Percentiles rank a stretch among this genome's conserved stretches.
These are phyloP conservation scores for Tetrahymena elliotti DNA, from an alignment of 73 alveolate species.

Conservation along the genomic window DNA sequence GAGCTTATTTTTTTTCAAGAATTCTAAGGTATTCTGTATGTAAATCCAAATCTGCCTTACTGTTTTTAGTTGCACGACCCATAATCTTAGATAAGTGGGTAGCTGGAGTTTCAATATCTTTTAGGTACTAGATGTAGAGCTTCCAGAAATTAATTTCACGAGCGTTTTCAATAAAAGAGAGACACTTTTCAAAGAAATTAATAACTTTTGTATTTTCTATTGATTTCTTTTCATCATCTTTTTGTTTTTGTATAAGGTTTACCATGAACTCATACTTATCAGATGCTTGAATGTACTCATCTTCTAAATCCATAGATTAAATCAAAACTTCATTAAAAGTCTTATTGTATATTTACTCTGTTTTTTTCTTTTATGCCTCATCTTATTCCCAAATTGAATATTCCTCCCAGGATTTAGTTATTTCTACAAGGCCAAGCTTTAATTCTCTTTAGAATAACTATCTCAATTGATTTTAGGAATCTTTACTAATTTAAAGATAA, in stretches of 20 bases:
- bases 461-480: background rate
- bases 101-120: background rate
- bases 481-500: background rate
- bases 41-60: background rate
- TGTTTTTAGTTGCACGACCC: background rate
- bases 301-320: background rate
- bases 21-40: background rate
- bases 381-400: background rate
- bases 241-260: background rate
- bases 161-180: background rate
- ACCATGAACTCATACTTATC: background rate
- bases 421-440: background rate
- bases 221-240: background rate
- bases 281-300: background rate
- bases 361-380: background rate
- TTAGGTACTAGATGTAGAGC: background rate
- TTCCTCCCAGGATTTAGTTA: background rate
- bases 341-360: background rate
- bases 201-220: background rate
- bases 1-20: background rate
- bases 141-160: background rate
- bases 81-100: background rate
- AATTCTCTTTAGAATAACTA: background rate
- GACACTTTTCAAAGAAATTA: background rate
- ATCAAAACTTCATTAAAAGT: background rate